Evolutionary conservation across 257 asterid genomes (phyloP), one percentile per base, ranked within the genome.

Genomic region (Solanum rostratum): DNA sequence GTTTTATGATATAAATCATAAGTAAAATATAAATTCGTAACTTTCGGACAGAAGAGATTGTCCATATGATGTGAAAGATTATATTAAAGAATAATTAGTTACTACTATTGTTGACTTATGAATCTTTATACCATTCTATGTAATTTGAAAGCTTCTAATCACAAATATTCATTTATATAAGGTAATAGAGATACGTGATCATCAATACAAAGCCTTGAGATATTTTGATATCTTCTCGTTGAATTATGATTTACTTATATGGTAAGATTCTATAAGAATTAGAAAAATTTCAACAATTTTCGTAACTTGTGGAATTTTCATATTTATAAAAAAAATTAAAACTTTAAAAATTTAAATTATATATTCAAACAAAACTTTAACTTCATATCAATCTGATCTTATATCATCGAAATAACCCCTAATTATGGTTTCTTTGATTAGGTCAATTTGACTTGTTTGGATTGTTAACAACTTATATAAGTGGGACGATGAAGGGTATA

Each of bases 101-200:
- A 59, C 0, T 10, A 10, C 3, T n/a, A n/a, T 59, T 59, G 3
- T 59, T n/a, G 66, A 10, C 7, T n/a, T n/a, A 10, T 59, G 30
- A n/a, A 10, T n/a, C 10, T 59, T 57, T 0, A 0, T 3, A n/a
- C 0, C 3, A n/a, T 52, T 4, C 10, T 57, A 6, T 57, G 3
- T n/a, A 59, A 3, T 10, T 10, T 59, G 1, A n/a, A 10, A 0
- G 5, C n/a, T 59, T 59, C 7, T n/a, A 10, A 59, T 59, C 0
- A 0, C 30, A 59, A 10, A 43, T 43, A 2, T 43, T 43, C 0
- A 43, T 10, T 59, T 59, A n/a, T 59, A n/a, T n/a, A n/a, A 59
- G 3, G 6, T 10, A n/a, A 10, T 59, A 14, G 7, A n/a, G 6
- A n/a, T 59, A 59, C 4, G 3, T n/a, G 7, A 59, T 59, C 22